phyloP scores from a whole-genome alignment of 1,284 basidiomycete genomes.

The Pseudozyma pruni region DNA sequence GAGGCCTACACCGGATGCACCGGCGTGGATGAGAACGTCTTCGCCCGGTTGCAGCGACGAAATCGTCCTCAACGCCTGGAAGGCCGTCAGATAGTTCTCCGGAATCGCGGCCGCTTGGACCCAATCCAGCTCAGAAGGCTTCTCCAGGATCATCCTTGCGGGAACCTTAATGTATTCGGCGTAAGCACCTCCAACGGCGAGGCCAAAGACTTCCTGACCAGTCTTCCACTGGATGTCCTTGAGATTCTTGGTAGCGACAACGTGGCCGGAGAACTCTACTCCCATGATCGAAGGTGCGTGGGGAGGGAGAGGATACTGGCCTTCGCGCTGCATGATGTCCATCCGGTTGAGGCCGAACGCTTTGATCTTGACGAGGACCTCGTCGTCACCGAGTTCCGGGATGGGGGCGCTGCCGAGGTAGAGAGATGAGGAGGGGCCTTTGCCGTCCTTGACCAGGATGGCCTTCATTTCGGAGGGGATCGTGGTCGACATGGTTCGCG shows the following conservation, averaged over 20 bases:
- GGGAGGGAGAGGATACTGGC: conserved; percentile 75
- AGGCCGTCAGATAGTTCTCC: conserved; percentile 64
- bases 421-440: conserved; percentile 80
- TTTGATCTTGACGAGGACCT: conserved; percentile 75
- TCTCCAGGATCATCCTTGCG: conserved; percentile 78
- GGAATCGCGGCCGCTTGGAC: conserved; percentile 73
- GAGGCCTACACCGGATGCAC: conserved; percentile 78
- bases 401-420: conserved; percentile 78
- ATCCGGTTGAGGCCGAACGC: conserved; percentile 66
- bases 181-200: conserved; percentile 80
- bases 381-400: conserved; percentile 72
- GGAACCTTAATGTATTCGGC: conserved; percentile 84
- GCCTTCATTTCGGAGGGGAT: conserved; percentile 76
- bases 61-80: conserved; percentile 59
- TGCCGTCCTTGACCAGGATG: conserved; percentile 81
- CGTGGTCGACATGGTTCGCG: conserved; percentile 26
- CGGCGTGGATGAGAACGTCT: conserved; percentile 85
- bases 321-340: conserved; percentile 66
- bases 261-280: conserved; percentile 80
- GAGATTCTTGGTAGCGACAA: conserved; percentile 70
- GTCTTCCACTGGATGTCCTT: conserved; percentile 69
- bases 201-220: conserved; percentile 87
- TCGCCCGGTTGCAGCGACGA: conserved; percentile 73
- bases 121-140: conserved; percentile 82
- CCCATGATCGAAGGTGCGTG: conserved; percentile 83